phyloP scores from a whole-genome alignment of 768 basidiomycete species.

The Amanita subjunquillea region DNA sequence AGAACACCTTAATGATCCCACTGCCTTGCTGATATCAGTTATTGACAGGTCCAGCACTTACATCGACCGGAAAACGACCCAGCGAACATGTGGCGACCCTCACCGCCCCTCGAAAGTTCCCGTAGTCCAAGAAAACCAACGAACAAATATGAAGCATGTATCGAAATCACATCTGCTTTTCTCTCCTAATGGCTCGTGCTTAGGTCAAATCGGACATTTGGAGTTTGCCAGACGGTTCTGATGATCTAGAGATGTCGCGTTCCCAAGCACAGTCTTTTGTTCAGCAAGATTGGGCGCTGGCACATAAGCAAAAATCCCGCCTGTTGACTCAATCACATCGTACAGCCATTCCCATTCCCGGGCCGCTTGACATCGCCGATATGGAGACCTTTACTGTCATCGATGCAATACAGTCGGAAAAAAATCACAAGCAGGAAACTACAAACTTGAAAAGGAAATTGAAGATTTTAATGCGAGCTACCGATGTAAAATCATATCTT shows the following conservation, averaged over 20 bases:
- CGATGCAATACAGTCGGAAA: background rate
- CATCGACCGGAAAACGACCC: background rate
- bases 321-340: background rate
- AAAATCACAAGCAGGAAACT: background rate
- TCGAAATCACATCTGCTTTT: background rate
- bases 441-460: background rate
- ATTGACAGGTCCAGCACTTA: too few relatives aligned
- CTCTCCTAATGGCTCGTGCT: background rate
- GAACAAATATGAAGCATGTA: conserved; percentile 1
- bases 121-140: background rate
- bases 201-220: conserved; percentile 3
- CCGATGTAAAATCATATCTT: background rate
- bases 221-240: background rate
- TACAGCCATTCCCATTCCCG: background rate
- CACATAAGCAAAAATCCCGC: background rate
- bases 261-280: too few relatives aligned
- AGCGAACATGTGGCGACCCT: background rate
- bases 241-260: background rate
- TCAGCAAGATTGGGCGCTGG: background rate
- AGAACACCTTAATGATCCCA: too few relatives aligned
- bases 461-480: background rate
- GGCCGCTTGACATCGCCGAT: background rate
- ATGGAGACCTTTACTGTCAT: background rate
- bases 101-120: background rate
- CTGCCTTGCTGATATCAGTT: too few relatives aligned